Evolutionary conservation across 2,329 filamentous ascomycete species (phyloP).

Genomic region (Neocucurbitaria cava): DNA sequence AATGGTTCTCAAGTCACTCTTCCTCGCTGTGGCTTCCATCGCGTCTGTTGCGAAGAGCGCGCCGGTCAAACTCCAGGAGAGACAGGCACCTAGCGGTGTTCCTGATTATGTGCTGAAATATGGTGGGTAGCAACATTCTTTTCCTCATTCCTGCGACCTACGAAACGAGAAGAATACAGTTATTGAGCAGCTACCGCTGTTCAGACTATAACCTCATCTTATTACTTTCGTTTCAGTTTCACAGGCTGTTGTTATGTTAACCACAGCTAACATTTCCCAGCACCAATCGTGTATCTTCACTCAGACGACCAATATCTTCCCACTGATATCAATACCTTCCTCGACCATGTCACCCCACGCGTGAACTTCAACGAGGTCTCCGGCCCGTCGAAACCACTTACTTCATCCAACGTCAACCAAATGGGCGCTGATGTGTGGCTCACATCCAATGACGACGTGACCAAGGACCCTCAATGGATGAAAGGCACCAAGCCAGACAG

Average conservation of each 20-base stretch:
- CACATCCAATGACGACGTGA: constrained; percentile 53
- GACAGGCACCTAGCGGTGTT: constrained; percentile 34
- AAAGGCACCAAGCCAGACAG: constrained; percentile 62
- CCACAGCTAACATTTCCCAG: constrained; percentile 28
- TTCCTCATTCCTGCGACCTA: neutral
- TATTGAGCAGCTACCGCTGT: neutral
- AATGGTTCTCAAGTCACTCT: constrained; percentile 19
- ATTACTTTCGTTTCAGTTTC: neutral
- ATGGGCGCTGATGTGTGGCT: constrained; percentile 54
- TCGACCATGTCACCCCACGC: constrained; percentile 50
- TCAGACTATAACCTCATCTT: neutral
- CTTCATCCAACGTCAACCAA: constrained; percentile 52
- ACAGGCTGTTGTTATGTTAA: neutral
- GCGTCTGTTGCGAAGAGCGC: constrained; percentile 22
- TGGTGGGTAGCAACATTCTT: constrained; percentile 31
- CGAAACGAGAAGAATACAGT: neutral
- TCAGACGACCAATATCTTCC: constrained; percentile 53
- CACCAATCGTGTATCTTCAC: constrained; percentile 56
- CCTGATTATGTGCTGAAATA: constrained; percentile 50
- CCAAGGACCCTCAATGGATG: constrained; percentile 52
- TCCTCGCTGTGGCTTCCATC: constrained; percentile 14
- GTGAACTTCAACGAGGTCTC: constrained; percentile 45
- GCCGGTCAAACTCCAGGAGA: constrained; percentile 22
- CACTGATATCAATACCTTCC: constrained; percentile 52
- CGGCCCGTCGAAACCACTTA: constrained; percentile 47